These are phyloP conservation scores for Neonectria sp. DNA, from an alignment of 2,329 filamentous ascomycete genomes.

Conservation along the genomic window DNA sequence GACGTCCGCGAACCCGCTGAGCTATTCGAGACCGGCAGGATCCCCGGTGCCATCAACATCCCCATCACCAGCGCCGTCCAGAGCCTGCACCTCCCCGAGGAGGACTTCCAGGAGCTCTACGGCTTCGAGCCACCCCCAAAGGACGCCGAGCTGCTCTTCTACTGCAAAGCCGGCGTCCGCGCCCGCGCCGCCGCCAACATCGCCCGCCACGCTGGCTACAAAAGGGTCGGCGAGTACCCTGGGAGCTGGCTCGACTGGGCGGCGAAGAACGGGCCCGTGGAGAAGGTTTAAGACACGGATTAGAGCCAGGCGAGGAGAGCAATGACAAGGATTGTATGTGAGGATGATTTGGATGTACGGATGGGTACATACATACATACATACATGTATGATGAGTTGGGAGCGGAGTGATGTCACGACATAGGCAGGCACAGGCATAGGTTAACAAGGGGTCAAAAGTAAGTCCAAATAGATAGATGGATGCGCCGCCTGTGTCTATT, in stretches of 20 bases:
- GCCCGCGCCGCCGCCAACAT: slow-evolving; percentile 83
- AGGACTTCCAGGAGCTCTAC: slow-evolving; percentile 88
- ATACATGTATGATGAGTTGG: neutral
- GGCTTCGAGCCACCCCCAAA: slow-evolving; percentile 78
- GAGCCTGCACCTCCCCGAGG: slow-evolving; percentile 80
- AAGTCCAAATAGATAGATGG: slow-evolving; percentile 13
- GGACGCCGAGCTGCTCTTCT: slow-evolving; percentile 80
- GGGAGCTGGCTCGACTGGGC: slow-evolving; percentile 90
- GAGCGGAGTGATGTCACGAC: neutral
- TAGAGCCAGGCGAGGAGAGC: neutral
- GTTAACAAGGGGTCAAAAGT: neutral
- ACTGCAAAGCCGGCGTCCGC: slow-evolving; percentile 93
- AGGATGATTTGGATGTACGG: neutral
- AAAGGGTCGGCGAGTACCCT: slow-evolving; percentile 78
- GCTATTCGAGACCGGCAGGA: slow-evolving; percentile 74
- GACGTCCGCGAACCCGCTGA: slow-evolving; percentile 84
- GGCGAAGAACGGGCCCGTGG: slow-evolving; percentile 74
- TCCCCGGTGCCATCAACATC: slow-evolving; percentile 87
- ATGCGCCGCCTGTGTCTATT: slow-evolving; percentile 27
- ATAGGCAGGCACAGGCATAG: neutral
- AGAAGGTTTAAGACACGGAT: slow-evolving; percentile 42
- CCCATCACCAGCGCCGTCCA: slow-evolving; percentile 85
- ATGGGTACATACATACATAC: neutral
- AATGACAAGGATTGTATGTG: neutral
- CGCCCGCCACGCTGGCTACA: slow-evolving; percentile 84